These are phyloP conservation scores for Gymnopilus junonius DNA, from an alignment of 768 basidiomycete genomes.

Conservation along the genomic window DNA sequence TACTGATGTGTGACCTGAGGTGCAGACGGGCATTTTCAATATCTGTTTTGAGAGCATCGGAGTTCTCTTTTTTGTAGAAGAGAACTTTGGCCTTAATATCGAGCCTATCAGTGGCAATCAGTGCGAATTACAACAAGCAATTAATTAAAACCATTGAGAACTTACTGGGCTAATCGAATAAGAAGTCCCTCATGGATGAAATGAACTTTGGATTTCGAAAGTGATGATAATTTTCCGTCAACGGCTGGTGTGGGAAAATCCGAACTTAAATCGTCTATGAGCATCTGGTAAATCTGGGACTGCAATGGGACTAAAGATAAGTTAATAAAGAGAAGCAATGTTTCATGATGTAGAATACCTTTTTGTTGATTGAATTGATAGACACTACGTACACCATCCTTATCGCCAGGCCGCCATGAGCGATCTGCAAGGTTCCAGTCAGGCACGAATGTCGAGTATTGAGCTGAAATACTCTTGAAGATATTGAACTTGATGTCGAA, in stretches of 20 bases:
- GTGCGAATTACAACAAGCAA: no score
- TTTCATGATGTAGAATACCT: no score
- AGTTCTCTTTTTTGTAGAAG: neutral
- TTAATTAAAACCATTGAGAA: neutral
- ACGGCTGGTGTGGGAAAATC: neutral
- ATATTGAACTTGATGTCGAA: slow-evolving; percentile 12
- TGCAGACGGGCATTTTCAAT: neutral
- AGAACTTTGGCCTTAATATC: neutral
- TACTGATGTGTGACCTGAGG: slow-evolving; percentile 12
- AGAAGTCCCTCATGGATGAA: slow-evolving; percentile 16
- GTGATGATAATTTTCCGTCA: neutral
- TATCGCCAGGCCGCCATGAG: neutral
- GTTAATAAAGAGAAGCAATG: neutral
- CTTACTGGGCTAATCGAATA: slow-evolving; percentile 9
- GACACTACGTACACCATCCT: slow-evolving; percentile 22
- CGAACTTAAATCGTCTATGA: slow-evolving; percentile 4
- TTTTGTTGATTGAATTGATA: slow-evolving; percentile 19
- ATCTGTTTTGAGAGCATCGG: neutral
- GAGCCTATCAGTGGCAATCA: no score
- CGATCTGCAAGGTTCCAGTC: slow-evolving; percentile 18
- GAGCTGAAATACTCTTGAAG: slow-evolving; percentile 3
- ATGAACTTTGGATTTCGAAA: neutral
- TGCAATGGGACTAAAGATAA: slow-evolving; percentile 20
- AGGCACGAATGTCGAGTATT: neutral
- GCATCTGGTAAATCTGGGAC: slow-evolving; percentile 9